A percentile compares a stretch with the other conserved stretches of the same genome.
phyloP scores from a whole-genome alignment of 2,329 filamentous ascomycete species.

The Colletotrichum horii region DNA sequence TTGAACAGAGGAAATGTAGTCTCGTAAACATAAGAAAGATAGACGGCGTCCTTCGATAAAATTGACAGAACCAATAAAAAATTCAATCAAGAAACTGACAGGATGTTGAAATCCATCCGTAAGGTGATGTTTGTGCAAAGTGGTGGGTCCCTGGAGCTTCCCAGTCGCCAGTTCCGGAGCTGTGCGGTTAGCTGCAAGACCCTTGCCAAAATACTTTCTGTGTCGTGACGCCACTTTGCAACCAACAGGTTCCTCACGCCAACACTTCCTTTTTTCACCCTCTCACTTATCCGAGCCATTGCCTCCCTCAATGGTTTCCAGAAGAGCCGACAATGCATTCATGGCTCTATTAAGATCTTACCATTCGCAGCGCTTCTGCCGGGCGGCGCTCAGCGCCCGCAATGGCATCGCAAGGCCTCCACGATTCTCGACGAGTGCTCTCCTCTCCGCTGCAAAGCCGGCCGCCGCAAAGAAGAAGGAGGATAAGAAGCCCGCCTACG shows the following conservation, averaged over 20 bases:
- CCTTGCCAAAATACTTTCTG: neutral
- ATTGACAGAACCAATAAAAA: neutral
- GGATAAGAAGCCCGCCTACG: neutral
- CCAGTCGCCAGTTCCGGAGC: neutral
- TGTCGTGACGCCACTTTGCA: constrained; percentile 9
- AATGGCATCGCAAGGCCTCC: neutral
- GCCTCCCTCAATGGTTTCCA: neutral
- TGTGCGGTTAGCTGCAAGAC: neutral
- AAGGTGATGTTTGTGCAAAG: neutral
- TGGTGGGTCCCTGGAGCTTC: neutral
- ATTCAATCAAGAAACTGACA: neutral
- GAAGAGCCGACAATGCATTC: constrained; percentile 2
- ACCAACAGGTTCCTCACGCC: neutral
- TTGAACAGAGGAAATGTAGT: neutral
- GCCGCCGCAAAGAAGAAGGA: neutral
- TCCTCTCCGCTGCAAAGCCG: neutral
- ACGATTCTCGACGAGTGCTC: neutral
- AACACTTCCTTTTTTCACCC: neutral
- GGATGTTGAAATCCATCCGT: neutral
- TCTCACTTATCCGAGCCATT: neutral
- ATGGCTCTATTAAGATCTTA: constrained; percentile 17
- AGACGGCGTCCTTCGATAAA: neutral
- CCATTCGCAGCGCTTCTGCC: constrained; percentile 15
- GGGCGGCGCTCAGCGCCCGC: neutral
- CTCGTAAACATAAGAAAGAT: neutral